Base-by-base conservation (phyloP, 108 stramenopile species). In the Nitzschia inconspicua region DNA sequence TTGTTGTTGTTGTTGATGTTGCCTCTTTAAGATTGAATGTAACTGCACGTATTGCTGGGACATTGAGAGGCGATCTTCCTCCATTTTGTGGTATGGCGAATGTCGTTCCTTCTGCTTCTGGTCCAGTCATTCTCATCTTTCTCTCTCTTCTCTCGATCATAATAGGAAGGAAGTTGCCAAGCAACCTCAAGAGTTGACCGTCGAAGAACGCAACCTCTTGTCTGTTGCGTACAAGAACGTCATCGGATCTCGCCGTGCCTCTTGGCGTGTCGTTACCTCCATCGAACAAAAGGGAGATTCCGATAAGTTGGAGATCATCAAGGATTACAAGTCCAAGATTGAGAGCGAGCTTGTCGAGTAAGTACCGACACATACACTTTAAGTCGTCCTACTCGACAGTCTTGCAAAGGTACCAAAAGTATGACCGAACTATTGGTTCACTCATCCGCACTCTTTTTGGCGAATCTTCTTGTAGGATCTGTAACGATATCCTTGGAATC, bases 141-240 rank as follows among this genome's bases (percentile, higher is more conserved):
- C 20, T 47, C 47, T 22, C 22, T 47, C 10, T 47, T 18, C 10
- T 22, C 22, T 0, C 13, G 18, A 47, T 16, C 18, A 52, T 32
- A 7, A 37, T 37, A 57, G 37, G 56, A 98, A 98, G 93, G 90
- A 94, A 25, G 97, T 99, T 44, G 97, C 99, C 62, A 75, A 88
- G 66, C 92, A 95, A 74, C 92, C 97, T 23, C 89, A 91, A 65
- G 97, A 99, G 82, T 93, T 99, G 57, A 94, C 97, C 60, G 99
- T 99, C 20, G 99, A 99, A 78, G 99, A 99, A 89, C 94, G 99
- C 43, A 99, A 99, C 84, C 88, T 99, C 37, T 86, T 99, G 26
- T 89, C 87, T 43, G 98, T 97, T 31, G 96, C 96, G 62, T 96
- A 91, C 90, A 95, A 95, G 85, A 99, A 99, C 78, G 98, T 99